Percentiles rank a stretch among this genome's conserved stretches.
Evolutionary conservation across 345 rosid genomes (phyloP).

Genomic region (Gossypium longicalyx): DNA sequence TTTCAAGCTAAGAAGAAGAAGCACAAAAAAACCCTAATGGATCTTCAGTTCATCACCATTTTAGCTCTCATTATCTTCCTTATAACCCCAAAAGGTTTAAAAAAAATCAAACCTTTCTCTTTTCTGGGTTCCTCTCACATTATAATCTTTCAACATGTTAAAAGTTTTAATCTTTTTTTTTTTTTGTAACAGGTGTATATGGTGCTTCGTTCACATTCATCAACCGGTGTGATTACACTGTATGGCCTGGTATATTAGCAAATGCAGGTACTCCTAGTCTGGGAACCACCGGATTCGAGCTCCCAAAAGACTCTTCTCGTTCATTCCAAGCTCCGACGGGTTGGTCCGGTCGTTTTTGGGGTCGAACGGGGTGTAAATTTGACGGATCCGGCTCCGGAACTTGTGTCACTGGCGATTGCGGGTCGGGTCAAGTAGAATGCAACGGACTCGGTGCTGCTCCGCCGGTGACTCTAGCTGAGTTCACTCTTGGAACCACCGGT

Average conservation of each 20-base stretch:
- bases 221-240: constrained; percentile 48
- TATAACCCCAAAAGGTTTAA: constrained; percentile 31
- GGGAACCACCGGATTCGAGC: constrained; percentile 60
- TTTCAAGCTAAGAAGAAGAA: background rate
- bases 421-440: constrained; percentile 64
- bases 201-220: constrained; percentile 61
- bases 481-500: constrained; percentile 63
- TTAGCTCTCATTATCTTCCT: constrained; percentile 25
- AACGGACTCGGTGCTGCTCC: constrained; percentile 77
- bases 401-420: constrained; percentile 69
- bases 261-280: constrained; percentile 58
- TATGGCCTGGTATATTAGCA: constrained; percentile 79
- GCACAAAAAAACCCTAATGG: constrained; percentile 23
- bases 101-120: background rate
- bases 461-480: constrained; percentile 81
- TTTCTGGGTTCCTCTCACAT: background rate
- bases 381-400: constrained; percentile 54
- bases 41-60: constrained; percentile 13
- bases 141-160: background rate
- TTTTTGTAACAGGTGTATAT: background rate
- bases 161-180: background rate
- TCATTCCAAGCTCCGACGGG: constrained; percentile 67
- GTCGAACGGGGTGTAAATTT: constrained; percentile 60
- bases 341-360: constrained; percentile 90
- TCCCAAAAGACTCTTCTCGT: constrained; percentile 50